Base-by-base conservation (phyloP, 305 asterid genomes). In the Fraxinus floribunda region DNA sequence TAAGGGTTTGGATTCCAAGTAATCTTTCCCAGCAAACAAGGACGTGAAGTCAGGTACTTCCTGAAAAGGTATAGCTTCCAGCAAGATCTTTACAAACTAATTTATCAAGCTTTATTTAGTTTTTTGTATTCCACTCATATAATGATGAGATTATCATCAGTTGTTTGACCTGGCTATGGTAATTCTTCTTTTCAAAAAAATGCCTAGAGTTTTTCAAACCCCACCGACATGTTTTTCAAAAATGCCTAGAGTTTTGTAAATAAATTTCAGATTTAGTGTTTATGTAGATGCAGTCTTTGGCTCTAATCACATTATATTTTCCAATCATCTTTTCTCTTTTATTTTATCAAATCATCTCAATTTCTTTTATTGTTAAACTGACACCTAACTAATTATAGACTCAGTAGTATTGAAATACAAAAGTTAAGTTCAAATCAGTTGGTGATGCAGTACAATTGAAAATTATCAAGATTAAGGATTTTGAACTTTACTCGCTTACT, bases 31-130 rank as follows among this genome's bases (percentile, higher is more conserved):
- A 82, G 82, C 79, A 87, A 90, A 94, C 77, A 91, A 97, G 75
- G 94, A 90, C 60, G 89, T 82, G 66, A 86, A 92, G 90, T 90
- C 88, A 6, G 98, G 98, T 79, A 92, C 92, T 83, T 89, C 99
- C 99, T 94, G 93, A 83, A 87, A 87, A 88, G 77, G 66, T 24
- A 78, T 22, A 70, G 76, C 80, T 36, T 41, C 60, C 81, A 80
- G 36, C 8, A 80, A 76, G 74, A 49, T 79, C 78, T 52, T 77
- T 70, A 62, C n/a, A 36, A 4, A 73, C 77, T 30, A 66, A 16
- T 41, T 36, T 30, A 79, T 39, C 64, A 62, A 39, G 34, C 73
- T 24, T 13, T 20, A 57, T 66, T 7, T 30, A 22, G 44, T 82
- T 46, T 57, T 79, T 46, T 32, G 68, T 71, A 38, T 32, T 34